A percentile compares a stretch with the other conserved stretches of the same genome.
phyloP scores from a whole-genome alignment of 805 yeast species.

The Lipomyces mesembrius region DNA sequence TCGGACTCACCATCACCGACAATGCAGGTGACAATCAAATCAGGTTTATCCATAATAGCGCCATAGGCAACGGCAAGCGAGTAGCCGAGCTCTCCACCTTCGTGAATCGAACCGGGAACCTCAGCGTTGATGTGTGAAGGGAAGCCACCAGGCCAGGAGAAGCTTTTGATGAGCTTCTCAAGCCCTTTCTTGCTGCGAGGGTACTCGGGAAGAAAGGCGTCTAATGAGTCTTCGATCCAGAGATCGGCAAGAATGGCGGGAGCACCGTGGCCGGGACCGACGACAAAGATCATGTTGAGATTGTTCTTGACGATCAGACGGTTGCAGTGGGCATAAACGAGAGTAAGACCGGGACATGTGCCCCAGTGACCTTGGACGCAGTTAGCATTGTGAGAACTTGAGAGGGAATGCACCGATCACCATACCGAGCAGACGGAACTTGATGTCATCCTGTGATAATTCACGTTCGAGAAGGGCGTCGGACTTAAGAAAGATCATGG shows the following conservation, averaged over 20 bases:
- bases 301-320: conserved; percentile 33
- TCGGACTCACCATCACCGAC: conserved; percentile 40
- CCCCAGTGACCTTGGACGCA: conserved; percentile 35
- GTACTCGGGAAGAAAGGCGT: conserved; percentile 32
- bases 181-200: conserved; percentile 31
- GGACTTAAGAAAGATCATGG: conserved; percentile 35
- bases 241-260: conserved; percentile 38
- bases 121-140: conserved; percentile 38
- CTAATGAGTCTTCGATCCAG: conserved; percentile 37
- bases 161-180: conserved; percentile 25
- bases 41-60: conserved; percentile 37
- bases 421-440: conserved; percentile 37
- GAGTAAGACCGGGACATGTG: conserved; percentile 38
- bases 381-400: neutral
- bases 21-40: conserved; percentile 33
- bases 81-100: conserved; percentile 40
- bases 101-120: conserved; percentile 39
- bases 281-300: conserved; percentile 34
- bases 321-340: conserved; percentile 36
- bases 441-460: conserved; percentile 32
- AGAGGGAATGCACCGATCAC: neutral
- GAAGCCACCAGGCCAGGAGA: conserved; percentile 39
- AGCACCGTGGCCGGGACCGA: conserved; percentile 40
- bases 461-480: conserved; percentile 24
- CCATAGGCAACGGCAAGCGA: conserved; percentile 38